Evolutionary conservation across 164 flowering plant genomes (phyloP), one percentile per base, ranked within the genome.

Genomic region (Paratinospora sagittata): DNA sequence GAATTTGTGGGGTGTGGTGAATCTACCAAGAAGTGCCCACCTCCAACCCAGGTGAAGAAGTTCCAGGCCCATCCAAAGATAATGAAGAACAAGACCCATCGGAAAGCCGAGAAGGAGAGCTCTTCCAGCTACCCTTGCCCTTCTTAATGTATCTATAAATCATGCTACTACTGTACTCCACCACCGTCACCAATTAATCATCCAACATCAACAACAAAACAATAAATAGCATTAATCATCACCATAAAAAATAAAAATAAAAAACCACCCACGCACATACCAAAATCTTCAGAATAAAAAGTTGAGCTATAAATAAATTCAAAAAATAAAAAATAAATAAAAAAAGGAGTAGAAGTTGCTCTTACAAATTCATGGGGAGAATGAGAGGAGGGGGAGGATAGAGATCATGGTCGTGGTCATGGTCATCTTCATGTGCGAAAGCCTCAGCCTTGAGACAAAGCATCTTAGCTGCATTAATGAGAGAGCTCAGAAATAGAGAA

Each of bases 401-500:
- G 23, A 68, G 26, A 63, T 68, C 77, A 61, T 74, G 65, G 4
- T 68, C 60, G n/a, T n/a, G n/a, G n/a, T n/a, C n/a, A n/a, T n/a
- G n/a, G 49, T 63, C 72, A 61, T 67, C 36, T 13, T 63, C 77
- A 43, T 68, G 65, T 16, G 19, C 70, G 24, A 73, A 66, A 36
- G 73, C 66, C 66, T 76, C 75, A 23, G 79, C 70, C 23, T 76
- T 76, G 70, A 76, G 75, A 57, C 79, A 76, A 23, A 76, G 79
- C 79, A 76, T 76, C 70, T 69, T 55, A 12, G 26, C 49, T 11
- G 11, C 43, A 30, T 3, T 64, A 34, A 30, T 39, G n/a, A n/a
- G 43, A 39, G 43, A 39, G 3, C 43, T 39, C 43, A 39, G 43
- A 39, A 39, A 39, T 39, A 39, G 10, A 39, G 43, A 39, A 39